Evolutionary conservation across 441 rosid genomes (phyloP).

Genomic region (Adansonia madagascariensis): DNA sequence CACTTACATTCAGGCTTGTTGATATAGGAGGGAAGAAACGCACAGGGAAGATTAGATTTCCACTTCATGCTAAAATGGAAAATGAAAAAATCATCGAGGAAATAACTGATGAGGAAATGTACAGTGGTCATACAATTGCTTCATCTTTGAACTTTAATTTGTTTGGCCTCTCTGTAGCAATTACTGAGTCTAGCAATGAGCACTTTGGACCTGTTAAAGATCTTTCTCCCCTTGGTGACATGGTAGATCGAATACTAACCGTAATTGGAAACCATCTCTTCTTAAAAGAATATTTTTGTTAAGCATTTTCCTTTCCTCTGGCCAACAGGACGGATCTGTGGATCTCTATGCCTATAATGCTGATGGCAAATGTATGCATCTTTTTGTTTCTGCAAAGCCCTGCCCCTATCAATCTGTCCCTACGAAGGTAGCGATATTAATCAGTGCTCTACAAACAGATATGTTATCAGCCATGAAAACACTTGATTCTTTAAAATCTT

Average conservation of each 20-base stretch:
- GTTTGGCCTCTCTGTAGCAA: constrained; percentile 73
- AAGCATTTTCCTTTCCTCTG: constrained; percentile 25
- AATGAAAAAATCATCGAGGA: constrained; percentile 54
- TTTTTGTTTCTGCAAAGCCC: constrained; percentile 85
- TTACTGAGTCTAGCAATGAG: constrained; percentile 56
- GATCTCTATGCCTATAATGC: constrained; percentile 79
- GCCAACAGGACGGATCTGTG: constrained; percentile 88
- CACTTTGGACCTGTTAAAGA: constrained; percentile 76
- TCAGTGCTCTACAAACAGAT: constrained; percentile 21
- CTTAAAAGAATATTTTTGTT: constrained; percentile 27
- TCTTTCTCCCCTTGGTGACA: constrained; percentile 91
- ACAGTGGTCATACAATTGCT: constrained; percentile 89
- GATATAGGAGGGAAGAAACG: constrained; percentile 62
- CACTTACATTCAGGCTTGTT: constrained; percentile 69
- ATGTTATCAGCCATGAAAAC: constrained; percentile 11
- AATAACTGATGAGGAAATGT: constrained; percentile 81
- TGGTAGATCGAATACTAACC: constrained; percentile 54
- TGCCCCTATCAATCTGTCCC: constrained; percentile 87
- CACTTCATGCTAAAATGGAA: constrained; percentile 57
- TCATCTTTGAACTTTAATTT: constrained; percentile 84
- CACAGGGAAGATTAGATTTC: constrained; percentile 54
- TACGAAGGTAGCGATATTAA: constrained; percentile 67
- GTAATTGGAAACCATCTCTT: constrained; percentile 26
- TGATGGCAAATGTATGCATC: constrained; percentile 77
- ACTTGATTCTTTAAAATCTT: constrained; percentile 26